A percentile compares a stretch with the other conserved stretches of the same genome.
Evolutionary conservation across 1,284 basidiomycete genomes (phyloP).

Genomic region (Tausonia pullulans): DNA sequence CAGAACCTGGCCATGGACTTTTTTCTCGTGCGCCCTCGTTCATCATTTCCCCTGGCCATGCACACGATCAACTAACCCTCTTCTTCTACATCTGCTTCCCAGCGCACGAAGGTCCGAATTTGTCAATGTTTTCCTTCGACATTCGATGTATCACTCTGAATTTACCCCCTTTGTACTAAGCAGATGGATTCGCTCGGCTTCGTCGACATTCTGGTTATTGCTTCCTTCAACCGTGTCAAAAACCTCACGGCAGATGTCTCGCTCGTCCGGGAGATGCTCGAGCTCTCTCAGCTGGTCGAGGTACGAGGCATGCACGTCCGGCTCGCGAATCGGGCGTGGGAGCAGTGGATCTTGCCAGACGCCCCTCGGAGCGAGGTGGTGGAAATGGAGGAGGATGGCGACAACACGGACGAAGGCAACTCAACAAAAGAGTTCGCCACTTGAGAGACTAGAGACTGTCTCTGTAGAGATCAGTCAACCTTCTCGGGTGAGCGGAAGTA

Average conservation of each 20-base stretch:
- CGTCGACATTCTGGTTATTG: conserved; percentile 67
- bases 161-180: too few species aligned
- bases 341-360: conserved; percentile 59
- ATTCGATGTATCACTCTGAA: too few species aligned
- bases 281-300: conserved; percentile 57
- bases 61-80: background rate
- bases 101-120: too few species aligned
- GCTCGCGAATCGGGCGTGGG: conserved; percentile 48
- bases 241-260: conserved; percentile 53
- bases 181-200: conserved; percentile 86
- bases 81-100: background rate
- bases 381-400: background rate
- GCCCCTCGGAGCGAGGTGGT: conserved; percentile 36
- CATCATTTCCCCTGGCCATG: background rate
- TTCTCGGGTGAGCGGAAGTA: too few species aligned
- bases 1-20: conserved; percentile 77
- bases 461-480: too few species aligned
- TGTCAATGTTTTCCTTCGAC: too few species aligned
- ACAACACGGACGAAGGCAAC: too few species aligned
- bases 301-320: conserved; percentile 57
- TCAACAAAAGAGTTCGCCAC: too few species aligned
- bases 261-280: conserved; percentile 60
- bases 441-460: too few species aligned
- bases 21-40: conserved; percentile 41
- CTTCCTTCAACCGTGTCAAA: conserved; percentile 74